These are phyloP conservation scores for Spergularia marina DNA, from an alignment of 148 eudicot species.

Conservation along the genomic window DNA sequence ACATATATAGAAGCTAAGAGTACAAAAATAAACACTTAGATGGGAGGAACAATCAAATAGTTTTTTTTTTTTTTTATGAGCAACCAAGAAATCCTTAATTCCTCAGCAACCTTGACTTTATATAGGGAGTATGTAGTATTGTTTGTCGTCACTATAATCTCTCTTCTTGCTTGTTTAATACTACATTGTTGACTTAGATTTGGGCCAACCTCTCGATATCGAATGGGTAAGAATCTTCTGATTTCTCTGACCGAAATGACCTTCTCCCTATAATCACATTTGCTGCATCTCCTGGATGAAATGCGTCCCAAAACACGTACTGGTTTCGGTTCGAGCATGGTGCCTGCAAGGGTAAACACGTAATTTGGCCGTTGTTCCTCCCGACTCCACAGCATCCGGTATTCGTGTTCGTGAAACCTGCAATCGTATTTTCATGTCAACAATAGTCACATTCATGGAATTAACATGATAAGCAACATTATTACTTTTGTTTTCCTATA, in stretches of 20 bases:
- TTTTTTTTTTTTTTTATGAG: too few species aligned
- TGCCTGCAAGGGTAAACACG: slow-evolving; percentile 59
- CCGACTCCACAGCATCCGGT: slow-evolving; percentile 92
- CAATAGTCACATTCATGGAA: not conserved
- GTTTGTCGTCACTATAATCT: too few species aligned
- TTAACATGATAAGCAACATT: too few species aligned
- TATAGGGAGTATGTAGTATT: too few species aligned
- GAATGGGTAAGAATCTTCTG: slow-evolving; percentile 53
- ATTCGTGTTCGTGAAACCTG: slow-evolving; percentile 72
- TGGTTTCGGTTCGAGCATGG: slow-evolving; percentile 52
- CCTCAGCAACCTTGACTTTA: too few species aligned
- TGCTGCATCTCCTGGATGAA: slow-evolving; percentile 62
- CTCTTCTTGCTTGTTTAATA: too few species aligned
- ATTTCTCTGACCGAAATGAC: slow-evolving; percentile 39
- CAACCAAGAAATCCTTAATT: too few species aligned
- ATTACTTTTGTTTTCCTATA: too few species aligned
- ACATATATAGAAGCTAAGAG: too few species aligned
- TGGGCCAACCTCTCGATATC: slow-evolving; percentile 49
- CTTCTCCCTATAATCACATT: slow-evolving; percentile 46
- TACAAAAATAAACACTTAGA: too few species aligned
- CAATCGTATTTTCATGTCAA: not conserved
- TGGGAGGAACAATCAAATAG: too few species aligned
- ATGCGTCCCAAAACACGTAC: slow-evolving; percentile 70
- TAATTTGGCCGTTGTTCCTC: slow-evolving; percentile 81
- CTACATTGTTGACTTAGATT: slow-evolving; percentile 19